Conservation (phyloP, 441 rosid species). For the Bocquillonia castaneifolia region DNA sequence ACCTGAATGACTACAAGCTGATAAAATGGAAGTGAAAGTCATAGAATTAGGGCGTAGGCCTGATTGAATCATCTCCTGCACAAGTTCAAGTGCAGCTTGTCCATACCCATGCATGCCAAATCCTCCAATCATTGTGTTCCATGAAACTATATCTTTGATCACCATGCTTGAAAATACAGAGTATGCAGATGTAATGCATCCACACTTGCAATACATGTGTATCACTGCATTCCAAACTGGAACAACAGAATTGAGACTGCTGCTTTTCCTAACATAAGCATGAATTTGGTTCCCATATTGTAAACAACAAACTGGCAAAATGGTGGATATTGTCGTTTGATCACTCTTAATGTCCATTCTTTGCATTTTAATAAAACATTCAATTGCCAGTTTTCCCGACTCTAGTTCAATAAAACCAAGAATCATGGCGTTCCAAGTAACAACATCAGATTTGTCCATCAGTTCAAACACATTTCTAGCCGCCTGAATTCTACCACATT, state of each 20-base stretch:
- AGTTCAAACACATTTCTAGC: constrained; percentile 26
- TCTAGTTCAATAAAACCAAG: constrained; percentile 30
- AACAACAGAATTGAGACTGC: constrained; percentile 30
- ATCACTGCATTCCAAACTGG: constrained; percentile 55
- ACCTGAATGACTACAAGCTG: constrained; percentile 76
- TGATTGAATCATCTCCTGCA: constrained; percentile 43
- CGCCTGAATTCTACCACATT: constrained; percentile 30
- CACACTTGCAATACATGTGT: constrained; percentile 73
- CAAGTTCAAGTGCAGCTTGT: constrained; percentile 38
- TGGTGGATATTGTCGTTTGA: constrained; percentile 27
- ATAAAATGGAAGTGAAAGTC: constrained; percentile 49
- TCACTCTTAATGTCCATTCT: constrained; percentile 23
- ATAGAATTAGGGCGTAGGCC: constrained; percentile 50
- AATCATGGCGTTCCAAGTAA: constrained; percentile 43
- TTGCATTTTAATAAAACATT: constrained; percentile 25
- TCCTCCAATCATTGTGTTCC: constrained; percentile 70
- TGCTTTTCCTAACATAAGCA: constrained; percentile 23
- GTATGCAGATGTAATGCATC: constrained; percentile 41
- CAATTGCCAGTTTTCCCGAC: constrained; percentile 19
- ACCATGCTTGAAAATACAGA: constrained; percentile 40
- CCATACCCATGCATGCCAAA: constrained; percentile 61
- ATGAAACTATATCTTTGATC: constrained; percentile 45
- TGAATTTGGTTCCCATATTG: constrained; percentile 33
- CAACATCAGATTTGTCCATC: constrained; percentile 33
- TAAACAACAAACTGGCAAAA: constrained; percentile 31